Evolutionary conservation across 1,139 yeast genomes (phyloP).

Genomic region (Casaregolazyma lundiana): DNA sequence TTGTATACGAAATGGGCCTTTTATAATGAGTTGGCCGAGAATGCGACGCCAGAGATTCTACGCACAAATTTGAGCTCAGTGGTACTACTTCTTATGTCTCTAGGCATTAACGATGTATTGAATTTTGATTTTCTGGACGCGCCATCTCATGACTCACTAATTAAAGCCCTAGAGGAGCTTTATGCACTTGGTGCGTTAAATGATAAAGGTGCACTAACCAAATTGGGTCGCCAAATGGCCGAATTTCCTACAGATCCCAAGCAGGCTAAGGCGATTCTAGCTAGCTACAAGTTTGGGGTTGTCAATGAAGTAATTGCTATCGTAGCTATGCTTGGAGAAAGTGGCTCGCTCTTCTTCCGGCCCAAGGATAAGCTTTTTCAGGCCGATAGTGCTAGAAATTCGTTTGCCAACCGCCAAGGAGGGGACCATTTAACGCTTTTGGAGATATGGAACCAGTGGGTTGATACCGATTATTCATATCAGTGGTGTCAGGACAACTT

Average conservation of each 20-base stretch:
- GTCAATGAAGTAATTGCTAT: constrained; percentile 63
- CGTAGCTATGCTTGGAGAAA: constrained; percentile 79
- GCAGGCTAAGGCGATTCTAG: constrained; percentile 69
- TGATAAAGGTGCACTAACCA: constrained; percentile 72
- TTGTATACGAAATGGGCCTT: constrained; percentile 85
- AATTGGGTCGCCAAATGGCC: constrained; percentile 78
- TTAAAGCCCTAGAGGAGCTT: constrained; percentile 70
- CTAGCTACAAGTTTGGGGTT: constrained; percentile 57
- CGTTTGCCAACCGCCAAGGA: constrained; percentile 49
- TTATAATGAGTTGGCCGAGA: constrained; percentile 66
- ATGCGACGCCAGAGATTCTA: constrained; percentile 84
- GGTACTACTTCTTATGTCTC: constrained; percentile 64
- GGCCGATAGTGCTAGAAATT: constrained; percentile 59
- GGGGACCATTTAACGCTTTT: constrained; percentile 78
- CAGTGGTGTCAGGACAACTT: constrained; percentile 89
- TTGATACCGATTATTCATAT: constrained; percentile 58
- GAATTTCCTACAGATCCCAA: constrained; percentile 92
- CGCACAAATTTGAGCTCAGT: constrained; percentile 77
- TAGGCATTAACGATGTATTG: constrained; percentile 80
- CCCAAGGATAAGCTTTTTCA: constrained; percentile 66
- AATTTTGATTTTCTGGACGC: constrained; percentile 84
- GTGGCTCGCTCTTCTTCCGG: constrained; percentile 63
- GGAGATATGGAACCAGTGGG: constrained; percentile 76
- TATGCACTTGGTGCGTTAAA: constrained; percentile 87
- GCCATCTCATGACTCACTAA: constrained; percentile 68